These are phyloP conservation scores for Tribonema minus DNA, from an alignment of 108 stramenopile species.

Conservation along the genomic window DNA sequence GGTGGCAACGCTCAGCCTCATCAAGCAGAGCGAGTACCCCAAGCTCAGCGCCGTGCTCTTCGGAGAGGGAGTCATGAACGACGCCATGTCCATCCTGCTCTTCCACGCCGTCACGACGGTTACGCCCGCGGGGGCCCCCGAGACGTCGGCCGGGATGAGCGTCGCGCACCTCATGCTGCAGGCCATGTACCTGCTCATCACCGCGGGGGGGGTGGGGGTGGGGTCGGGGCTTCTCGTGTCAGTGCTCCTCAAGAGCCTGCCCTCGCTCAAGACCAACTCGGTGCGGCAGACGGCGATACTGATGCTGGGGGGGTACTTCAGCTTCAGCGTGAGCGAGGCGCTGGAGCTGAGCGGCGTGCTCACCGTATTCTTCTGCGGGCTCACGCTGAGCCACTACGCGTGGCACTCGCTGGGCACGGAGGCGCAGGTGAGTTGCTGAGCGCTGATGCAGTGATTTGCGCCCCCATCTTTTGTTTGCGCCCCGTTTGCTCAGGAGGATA, in stretches of 20 bases:
- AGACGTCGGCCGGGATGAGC: not conserved
- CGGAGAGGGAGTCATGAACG: conserved; percentile 58
- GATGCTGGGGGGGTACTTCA: conserved; percentile 51
- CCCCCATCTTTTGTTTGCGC: too few relatives aligned
- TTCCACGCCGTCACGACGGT: conserved; percentile 42
- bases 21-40: conserved; percentile 42
- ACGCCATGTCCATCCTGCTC: conserved; percentile 56
- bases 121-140: not conserved
- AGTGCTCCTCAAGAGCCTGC: conserved; percentile 44
- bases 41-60: conserved; percentile 57
- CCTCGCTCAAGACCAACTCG: conserved; percentile 30
- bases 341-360: conserved; percentile 47
- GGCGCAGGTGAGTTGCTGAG: too few relatives aligned
- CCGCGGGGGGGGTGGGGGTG: conserved; percentile 28
- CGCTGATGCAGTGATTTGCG: too few relatives aligned
- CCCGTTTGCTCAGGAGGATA: too few relatives aligned
- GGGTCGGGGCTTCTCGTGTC: conserved; percentile 42
- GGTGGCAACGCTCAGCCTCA: conserved; percentile 47
- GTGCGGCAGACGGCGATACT: conserved; percentile 53
- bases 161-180: not conserved
- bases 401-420: conserved; percentile 48
- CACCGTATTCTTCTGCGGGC: conserved; percentile 53
- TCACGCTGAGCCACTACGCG: conserved; percentile 55
- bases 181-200: conserved; percentile 31
- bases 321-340: conserved; percentile 48